Percentiles rank a stretch among this genome's conserved stretches.
These are phyloP conservation scores for Ceratocystiopsis brevicomis DNA, from an alignment of 2,329 filamentous ascomycete species.

Conservation along the genomic window DNA sequence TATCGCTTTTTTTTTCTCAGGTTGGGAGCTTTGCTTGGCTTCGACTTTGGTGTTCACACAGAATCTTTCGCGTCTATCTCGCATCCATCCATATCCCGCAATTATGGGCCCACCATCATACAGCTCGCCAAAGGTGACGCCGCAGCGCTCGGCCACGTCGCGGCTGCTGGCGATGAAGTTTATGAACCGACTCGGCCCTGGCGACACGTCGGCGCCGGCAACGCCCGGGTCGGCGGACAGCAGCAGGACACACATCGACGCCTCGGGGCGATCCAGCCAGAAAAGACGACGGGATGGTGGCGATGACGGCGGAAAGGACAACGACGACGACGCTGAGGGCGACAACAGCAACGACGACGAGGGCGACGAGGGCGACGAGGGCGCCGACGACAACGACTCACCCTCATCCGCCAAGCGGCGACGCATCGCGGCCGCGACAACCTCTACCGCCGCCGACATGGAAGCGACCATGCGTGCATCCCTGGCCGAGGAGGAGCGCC, in stretches of 20 bases:
- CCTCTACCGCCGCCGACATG: constrained; percentile 24
- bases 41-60: too few relatives aligned
- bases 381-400: not conserved
- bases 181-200: constrained; percentile 63
- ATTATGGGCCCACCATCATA: too few relatives aligned
- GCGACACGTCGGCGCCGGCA: constrained; percentile 17
- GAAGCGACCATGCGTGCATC: constrained; percentile 45
- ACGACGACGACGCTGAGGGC: constrained; percentile 20
- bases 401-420: constrained; percentile 41
- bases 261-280: too few relatives aligned
- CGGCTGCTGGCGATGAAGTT: constrained; percentile 91
- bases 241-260: too few relatives aligned
- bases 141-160: constrained; percentile 43
- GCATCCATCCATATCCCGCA: not conserved
- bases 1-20: too few relatives aligned
- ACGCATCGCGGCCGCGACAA: constrained; percentile 20
- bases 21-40: too few relatives aligned
- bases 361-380: not conserved
- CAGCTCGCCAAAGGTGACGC: constrained; percentile 13
- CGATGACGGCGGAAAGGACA: not conserved
- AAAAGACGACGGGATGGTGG: not conserved
- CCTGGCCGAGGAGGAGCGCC: constrained; percentile 46
- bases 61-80: too few relatives aligned
- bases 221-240: constrained; percentile 14
- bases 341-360: not conserved